A percentile compares a stretch with the other conserved stretches of the same genome.
These are phyloP conservation scores for Fusarium albosuccineum DNA, from an alignment of 2,329 filamentous ascomycete genomes.

Conservation along the genomic window DNA sequence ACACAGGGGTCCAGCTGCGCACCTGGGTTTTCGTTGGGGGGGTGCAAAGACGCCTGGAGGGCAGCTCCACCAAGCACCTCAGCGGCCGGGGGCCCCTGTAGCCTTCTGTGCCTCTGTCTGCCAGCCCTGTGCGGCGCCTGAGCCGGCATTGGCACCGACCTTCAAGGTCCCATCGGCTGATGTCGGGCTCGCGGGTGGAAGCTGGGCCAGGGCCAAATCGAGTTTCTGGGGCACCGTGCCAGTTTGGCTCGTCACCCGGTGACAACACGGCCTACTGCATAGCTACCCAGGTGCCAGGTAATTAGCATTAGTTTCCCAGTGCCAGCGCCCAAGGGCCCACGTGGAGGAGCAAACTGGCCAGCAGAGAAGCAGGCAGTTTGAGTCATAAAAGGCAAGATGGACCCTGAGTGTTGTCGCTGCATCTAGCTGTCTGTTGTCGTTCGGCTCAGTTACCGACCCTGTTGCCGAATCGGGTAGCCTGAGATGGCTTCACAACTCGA, in stretches of 20 bases:
- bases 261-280: conserved; percentile 9
- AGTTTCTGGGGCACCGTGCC: conserved; percentile 18
- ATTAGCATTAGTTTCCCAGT: conserved; percentile 25
- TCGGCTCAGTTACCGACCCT: conserved; percentile 4
- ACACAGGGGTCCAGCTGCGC: conserved; percentile 27
- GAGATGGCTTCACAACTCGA: conserved; percentile 6
- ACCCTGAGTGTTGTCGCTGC: no score
- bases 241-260: conserved; percentile 28
- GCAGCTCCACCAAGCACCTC: conserved; percentile 16
- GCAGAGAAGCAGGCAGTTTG: conserved; percentile 6
- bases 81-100: conserved; percentile 10
- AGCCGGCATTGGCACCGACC: conserved; percentile 29
- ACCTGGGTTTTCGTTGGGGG: conserved; percentile 32
- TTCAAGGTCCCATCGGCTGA: conserved; percentile 44
- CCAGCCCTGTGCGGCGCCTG: conserved; percentile 15
- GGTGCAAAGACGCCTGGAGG: conserved; percentile 8
- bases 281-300: conserved; percentile 6
- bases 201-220: neutral
- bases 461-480: conserved; percentile 16
- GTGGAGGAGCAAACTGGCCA: conserved; percentile 38
- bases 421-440: neutral
- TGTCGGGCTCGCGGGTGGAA: conserved; percentile 44
- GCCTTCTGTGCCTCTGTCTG: neutral
- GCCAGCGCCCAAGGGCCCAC: conserved; percentile 24
- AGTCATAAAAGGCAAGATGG: neutral